A percentile compares a stretch with the other conserved stretches of the same genome.
These are phyloP conservation scores for Russula foetens DNA, from an alignment of 768 basidiomycete species.

Conservation along the genomic window DNA sequence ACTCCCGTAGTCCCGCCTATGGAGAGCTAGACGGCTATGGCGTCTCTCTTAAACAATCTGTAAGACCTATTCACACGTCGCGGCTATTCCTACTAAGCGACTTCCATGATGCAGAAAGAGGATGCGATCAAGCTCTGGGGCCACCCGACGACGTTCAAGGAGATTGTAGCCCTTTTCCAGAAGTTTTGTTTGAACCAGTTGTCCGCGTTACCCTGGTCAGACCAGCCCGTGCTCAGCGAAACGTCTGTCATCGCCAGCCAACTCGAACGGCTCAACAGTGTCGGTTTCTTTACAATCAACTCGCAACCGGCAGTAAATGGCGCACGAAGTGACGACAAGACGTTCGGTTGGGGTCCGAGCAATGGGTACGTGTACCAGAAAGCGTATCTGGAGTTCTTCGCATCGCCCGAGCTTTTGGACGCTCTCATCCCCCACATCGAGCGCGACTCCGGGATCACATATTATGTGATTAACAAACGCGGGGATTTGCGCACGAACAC, in stretches of 20 bases:
- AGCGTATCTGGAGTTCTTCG: conserved; percentile 96
- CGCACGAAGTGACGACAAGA: conserved; percentile 71
- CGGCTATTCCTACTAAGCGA: background rate
- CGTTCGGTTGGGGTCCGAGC: conserved; percentile 89
- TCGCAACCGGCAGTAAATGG: conserved; percentile 96
- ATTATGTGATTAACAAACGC: conserved; percentile 94
- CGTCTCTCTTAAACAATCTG: conserved; percentile 84
- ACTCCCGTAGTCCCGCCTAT: conserved; percentile 92
- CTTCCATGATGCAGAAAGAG: conserved; percentile 50
- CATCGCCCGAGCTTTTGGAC: conserved; percentile 62
- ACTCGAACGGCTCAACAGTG: conserved; percentile 77
- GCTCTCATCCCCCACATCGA: conserved; percentile 76
- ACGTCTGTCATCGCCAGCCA: conserved; percentile 72
- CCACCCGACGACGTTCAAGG: conserved; percentile 54
- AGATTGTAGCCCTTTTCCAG: conserved; percentile 68
- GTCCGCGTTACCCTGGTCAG: conserved; percentile 88
- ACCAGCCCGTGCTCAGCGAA: conserved; percentile 78
- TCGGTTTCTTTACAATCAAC: conserved; percentile 96
- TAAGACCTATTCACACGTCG: conserved; percentile 27
- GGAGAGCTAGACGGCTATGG: conserved; percentile 98
- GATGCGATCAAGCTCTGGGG: conserved; percentile 88
- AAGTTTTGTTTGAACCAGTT: conserved; percentile 74
- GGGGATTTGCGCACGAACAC: conserved; percentile 95
- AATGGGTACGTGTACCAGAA: conserved; percentile 97
- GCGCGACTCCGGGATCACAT: conserved; percentile 81